Conservation (phyloP, 1,284 basidiomycete species). For the Chondrostereum purpureum region DNA sequence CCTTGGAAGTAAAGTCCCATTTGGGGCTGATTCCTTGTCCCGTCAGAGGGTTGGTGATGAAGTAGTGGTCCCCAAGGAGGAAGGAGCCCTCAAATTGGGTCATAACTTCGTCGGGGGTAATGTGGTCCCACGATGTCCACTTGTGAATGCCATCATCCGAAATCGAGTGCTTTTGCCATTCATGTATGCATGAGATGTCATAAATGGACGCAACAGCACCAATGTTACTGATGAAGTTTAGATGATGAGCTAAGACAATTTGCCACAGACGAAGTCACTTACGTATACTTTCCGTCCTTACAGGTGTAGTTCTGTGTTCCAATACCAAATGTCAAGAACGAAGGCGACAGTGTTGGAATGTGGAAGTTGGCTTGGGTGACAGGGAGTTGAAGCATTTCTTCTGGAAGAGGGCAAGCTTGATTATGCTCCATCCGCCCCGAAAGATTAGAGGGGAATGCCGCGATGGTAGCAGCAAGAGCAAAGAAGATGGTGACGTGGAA, state of each 20-base stretch:
- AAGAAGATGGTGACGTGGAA: not conserved
- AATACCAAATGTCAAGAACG: constrained; percentile 37
- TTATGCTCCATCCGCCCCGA: not conserved
- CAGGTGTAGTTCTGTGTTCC: constrained; percentile 47
- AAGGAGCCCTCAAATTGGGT: constrained; percentile 19
- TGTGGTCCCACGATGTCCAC: not conserved
- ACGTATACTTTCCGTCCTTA: constrained; percentile 30
- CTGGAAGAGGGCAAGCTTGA: not conserved
- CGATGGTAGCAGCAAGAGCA: not conserved
- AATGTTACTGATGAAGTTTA: constrained; percentile 11
- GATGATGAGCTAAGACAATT: not conserved
- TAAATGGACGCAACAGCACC: constrained; percentile 52
- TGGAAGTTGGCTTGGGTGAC: not conserved
- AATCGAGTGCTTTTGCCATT: not conserved
- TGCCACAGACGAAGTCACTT: constrained; percentile 11
- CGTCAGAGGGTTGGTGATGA: constrained; percentile 36
- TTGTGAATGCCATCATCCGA: not conserved
- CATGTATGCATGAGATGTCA: constrained; percentile 47
- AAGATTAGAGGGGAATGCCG: not conserved
- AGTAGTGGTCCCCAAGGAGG: constrained; percentile 51
- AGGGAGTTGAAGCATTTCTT: not conserved
- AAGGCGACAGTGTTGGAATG: not conserved
- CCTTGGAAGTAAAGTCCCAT: constrained; percentile 45
- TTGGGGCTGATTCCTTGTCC: constrained; percentile 41
- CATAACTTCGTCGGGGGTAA: constrained; percentile 30